Base-by-base conservation (phyloP, 2,329 filamentous ascomycete genomes). In the Didymella segeticola region DNA sequence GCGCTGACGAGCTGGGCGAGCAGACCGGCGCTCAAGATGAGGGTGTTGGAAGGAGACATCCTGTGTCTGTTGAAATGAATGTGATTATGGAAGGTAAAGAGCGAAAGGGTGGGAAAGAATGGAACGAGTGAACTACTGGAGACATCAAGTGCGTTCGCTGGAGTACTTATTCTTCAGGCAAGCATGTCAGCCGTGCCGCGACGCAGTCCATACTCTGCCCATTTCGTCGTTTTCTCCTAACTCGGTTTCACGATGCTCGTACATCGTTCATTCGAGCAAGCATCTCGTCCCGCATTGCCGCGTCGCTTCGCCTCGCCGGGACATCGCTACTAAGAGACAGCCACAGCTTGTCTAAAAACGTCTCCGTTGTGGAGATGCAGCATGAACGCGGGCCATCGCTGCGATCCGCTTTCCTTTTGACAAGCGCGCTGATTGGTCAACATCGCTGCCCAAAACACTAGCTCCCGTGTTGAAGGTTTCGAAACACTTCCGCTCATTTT, bases 41-140 rank as follows among this genome's bases (percentile, higher is more conserved):
- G 59, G 49, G 58, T 62, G 34, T 20, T 54, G 34, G 46, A 54
- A 54, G 29, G 51, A 67, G 70, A 69, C 70, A 74, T 72, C 62
- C 60, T 70, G 64, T 67, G 64, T 46, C 59, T 56, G 19, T 25
- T 36, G 27, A 42, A 55, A 20, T 29, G 52, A 39, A 38, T 15
- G 17, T 43, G 31, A 14, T 15, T 19, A 17, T 39, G 11, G 36
- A 38, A 29, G 15, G 17, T 22, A 38, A 30, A 47, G 31, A 47
- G 6, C 19, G 43, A 47, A 39, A 9, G 37, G 33, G 27, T 23
- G 4, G 9, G 17, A 53, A 20, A 31, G 38, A 45, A 56, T 26
- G 33, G 23, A 48, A 43, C 22, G 38, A 33, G 39, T 29, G 33
- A 34, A 25, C 22, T 53, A 27, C 47, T 53, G 43, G 15, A 34